Conservation (phyloP, 495 filamentous ascomycete genomes). For the Venustampulla echinocandica region DNA sequence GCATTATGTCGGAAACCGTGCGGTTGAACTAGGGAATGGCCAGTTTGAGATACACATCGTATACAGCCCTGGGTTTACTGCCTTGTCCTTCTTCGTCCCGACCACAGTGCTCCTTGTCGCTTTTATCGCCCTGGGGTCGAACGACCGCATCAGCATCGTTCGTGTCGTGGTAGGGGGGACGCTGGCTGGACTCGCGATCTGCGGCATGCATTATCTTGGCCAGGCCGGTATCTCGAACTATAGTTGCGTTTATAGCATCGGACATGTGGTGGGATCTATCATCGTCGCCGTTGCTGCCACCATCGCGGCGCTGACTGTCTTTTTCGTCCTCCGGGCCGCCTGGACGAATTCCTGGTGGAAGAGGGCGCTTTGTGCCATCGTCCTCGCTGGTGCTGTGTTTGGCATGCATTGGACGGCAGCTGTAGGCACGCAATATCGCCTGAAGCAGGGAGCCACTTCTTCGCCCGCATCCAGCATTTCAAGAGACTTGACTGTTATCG, state of each 20-base stretch:
- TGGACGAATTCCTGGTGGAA: constrained; percentile 80
- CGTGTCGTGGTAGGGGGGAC: constrained; percentile 54
- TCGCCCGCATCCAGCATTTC: constrained; percentile 13
- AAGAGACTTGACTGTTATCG: constrained; percentile 50
- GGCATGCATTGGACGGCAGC: constrained; percentile 87
- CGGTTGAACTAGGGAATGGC: constrained; percentile 59
- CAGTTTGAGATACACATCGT: constrained; percentile 54
- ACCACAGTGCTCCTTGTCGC: constrained; percentile 63
- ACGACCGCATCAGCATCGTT: constrained; percentile 45
- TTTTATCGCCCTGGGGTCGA: constrained; percentile 56
- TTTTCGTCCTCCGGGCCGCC: constrained; percentile 65
- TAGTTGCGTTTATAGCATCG: constrained; percentile 42
- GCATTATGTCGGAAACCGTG: constrained; percentile 80
- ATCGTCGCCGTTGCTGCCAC: constrained; percentile 65
- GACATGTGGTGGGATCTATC: constrained; percentile 58
- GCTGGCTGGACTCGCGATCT: constrained; percentile 63
- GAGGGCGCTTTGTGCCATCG: constrained; percentile 50
- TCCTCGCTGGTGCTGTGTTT: constrained; percentile 66
- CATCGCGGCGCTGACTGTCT: constrained; percentile 57
- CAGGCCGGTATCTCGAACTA: constrained; percentile 80
- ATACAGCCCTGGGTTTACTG: constrained; percentile 66
- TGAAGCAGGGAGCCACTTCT: background rate
- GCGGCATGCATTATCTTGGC: constrained; percentile 87
- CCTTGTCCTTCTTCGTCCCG: constrained; percentile 72
- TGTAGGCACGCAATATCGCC: constrained; percentile 35